Percentiles rank a stretch among this genome's conserved stretches.
Conservation (phyloP, 1,284 basidiomycete genomes). For the Cryptococcus sp. region DNA sequence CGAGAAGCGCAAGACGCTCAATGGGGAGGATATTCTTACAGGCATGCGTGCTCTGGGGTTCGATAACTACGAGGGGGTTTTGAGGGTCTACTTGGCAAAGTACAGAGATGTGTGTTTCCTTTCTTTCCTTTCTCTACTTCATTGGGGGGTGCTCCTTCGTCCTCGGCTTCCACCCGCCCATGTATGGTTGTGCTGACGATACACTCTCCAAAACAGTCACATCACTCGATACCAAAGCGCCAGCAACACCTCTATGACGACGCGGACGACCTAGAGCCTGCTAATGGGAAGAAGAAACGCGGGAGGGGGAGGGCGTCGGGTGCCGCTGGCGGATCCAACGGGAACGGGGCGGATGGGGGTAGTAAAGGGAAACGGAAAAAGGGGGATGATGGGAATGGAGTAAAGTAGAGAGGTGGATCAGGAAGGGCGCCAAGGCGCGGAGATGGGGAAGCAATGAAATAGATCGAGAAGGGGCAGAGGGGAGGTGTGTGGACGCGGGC, state of each 20-base stretch:
- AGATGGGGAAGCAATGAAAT: background rate
- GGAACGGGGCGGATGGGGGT: background rate
- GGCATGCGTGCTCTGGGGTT: slow-evolving; percentile 91
- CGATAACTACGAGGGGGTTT: slow-evolving; percentile 82
- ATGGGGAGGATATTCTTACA: slow-evolving; percentile 80
- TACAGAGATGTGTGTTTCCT: slow-evolving; percentile 66
- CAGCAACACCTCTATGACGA: slow-evolving; percentile 11
- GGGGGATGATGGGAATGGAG: slow-evolving; percentile 1
- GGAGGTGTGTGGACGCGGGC: too few relatives aligned
- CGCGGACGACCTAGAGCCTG: slow-evolving; percentile 1
- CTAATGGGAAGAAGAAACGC: slow-evolving; percentile 10
- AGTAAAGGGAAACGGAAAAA: slow-evolving; percentile 9
- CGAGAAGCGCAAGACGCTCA: slow-evolving; percentile 93
- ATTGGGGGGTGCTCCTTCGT: background rate
- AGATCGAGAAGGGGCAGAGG: background rate
- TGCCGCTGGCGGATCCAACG: background rate
- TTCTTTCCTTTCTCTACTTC: background rate
- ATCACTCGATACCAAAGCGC: slow-evolving; percentile 16
- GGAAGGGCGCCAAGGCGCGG: background rate
- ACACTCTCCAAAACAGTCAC: slow-evolving; percentile 3
- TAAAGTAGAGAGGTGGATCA: background rate
- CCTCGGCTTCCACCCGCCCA: background rate
- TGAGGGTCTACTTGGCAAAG: slow-evolving; percentile 90
- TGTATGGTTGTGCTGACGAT: background rate
- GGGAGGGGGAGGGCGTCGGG: slow-evolving; percentile 13